phyloP scores from a whole-genome alignment of 1,284 basidiomycete genomes.

The Xerocomus amazonicus region DNA sequence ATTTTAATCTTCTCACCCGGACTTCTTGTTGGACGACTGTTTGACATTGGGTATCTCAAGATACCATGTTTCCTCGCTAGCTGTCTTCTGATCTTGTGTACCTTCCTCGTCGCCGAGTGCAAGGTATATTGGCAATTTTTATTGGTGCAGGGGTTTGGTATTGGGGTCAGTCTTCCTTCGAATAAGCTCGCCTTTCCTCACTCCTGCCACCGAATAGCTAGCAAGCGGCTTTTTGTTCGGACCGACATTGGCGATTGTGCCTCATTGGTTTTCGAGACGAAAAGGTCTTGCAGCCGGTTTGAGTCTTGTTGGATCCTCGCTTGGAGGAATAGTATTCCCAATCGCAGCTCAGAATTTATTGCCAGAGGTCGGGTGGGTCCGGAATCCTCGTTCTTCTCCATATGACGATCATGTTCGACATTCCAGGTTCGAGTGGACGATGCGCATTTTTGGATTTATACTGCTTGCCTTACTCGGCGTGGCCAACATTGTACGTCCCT shows the following conservation, averaged over 20 bases:
- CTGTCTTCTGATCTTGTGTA: conserved; percentile 39
- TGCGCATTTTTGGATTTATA: conserved; percentile 46
- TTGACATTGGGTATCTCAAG: conserved; percentile 31
- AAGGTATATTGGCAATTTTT: conserved; percentile 52
- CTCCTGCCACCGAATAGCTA: conserved; percentile 7
- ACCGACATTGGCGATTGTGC: conserved; percentile 40
- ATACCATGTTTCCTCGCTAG: conserved; percentile 36
- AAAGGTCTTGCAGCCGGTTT: conserved; percentile 42
- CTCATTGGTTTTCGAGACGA: conserved; percentile 47
- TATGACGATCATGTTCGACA: no score
- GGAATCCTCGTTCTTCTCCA: background rate
- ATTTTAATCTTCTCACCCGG: conserved; percentile 43
- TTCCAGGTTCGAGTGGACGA: conserved; percentile 42
- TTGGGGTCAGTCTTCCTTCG: conserved; percentile 34
- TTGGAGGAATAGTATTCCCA: conserved; percentile 45
- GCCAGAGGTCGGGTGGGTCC: conserved; percentile 34
- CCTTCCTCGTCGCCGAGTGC: conserved; percentile 51
- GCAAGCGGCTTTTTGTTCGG: conserved; percentile 40
- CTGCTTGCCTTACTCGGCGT: conserved; percentile 36
- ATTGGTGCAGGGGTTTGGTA: conserved; percentile 45
- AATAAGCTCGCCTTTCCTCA: background rate
- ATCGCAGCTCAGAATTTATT: conserved; percentile 41
- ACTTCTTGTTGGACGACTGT: conserved; percentile 25
- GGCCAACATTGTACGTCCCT: conserved; percentile 32
- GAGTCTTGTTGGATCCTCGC: conserved; percentile 38